Evolutionary conservation across 495 filamentous ascomycete genomes (phyloP).

Genomic region (Penicillium steckii): DNA sequence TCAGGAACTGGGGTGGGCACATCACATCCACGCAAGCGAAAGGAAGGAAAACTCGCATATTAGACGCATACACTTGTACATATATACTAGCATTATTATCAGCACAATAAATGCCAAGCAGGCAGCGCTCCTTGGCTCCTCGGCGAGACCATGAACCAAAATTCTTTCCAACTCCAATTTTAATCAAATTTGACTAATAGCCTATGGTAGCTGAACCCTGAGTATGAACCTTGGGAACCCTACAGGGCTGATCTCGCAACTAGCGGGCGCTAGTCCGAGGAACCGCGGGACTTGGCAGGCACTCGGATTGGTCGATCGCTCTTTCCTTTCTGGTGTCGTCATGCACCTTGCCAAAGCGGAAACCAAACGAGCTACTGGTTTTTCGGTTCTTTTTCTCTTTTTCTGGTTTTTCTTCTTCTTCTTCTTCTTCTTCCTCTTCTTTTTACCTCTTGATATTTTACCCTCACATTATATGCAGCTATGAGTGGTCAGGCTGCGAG

Average conservation of each 20-base stretch:
- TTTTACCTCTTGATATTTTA: neutral
- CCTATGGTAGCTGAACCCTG: too few relatives aligned
- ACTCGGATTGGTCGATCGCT: conserved; percentile 12
- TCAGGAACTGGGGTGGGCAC: neutral
- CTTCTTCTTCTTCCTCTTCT: neutral
- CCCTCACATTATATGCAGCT: conserved; percentile 12
- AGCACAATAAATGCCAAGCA: conserved; percentile 3
- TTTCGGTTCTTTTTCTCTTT: conserved; percentile 2
- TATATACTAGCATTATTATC: neutral
- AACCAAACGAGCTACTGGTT: conserved; percentile 12
- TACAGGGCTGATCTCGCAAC: neutral
- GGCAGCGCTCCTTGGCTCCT: neutral
- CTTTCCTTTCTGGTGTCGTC: conserved; percentile 20
- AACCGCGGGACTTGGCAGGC: neutral
- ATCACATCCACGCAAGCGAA: too few relatives aligned
- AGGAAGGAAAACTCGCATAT: neutral
- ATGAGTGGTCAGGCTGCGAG: conserved; percentile 47
- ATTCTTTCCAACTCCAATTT: too few relatives aligned
- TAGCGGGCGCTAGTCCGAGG: neutral
- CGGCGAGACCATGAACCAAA: too few relatives aligned
- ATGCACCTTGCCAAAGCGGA: conserved; percentile 21
- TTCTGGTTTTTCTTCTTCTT: conserved; percentile 1
- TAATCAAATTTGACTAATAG: too few relatives aligned
- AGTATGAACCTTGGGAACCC: neutral
- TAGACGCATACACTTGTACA: neutral